Evolutionary conservation across 1,284 basidiomycete species (phyloP).

Genomic region (Apiotrichum sp.): DNA sequence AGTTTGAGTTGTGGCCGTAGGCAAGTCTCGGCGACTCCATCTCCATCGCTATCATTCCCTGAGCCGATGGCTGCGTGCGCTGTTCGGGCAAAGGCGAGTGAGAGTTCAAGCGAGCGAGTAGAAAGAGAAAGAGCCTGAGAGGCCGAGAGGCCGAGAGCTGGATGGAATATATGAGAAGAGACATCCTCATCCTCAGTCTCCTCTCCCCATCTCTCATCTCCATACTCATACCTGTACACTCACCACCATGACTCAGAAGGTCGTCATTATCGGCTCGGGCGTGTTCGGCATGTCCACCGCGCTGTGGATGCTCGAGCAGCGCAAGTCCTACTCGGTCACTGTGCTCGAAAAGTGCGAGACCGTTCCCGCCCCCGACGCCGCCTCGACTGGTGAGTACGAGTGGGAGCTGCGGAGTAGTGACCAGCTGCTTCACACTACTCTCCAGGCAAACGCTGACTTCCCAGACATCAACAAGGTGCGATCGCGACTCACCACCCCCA

Average conservation of each 20-base stretch:
- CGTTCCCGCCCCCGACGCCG: slow-evolving; percentile 46
- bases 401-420: no score
- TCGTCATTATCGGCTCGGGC: slow-evolving; percentile 20
- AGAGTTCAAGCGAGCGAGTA: no score
- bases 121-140: no score
- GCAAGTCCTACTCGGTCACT: slow-evolving; percentile 37
- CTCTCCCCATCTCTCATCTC: background rate
- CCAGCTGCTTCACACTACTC: no score
- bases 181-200: no score
- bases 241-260: slow-evolving; percentile 16
- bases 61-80: background rate
- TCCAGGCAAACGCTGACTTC: no score
- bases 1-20: background rate
- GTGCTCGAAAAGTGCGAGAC: slow-evolving; percentile 42
- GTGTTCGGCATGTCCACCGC: slow-evolving; percentile 47
- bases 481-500: no score
- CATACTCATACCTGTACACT: background rate
- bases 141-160: no score
- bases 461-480: slow-evolving; percentile 40
- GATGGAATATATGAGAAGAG: background rate
- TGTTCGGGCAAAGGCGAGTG: no score
- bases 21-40: slow-evolving; percentile 1
- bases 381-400: slow-evolving; percentile 38
- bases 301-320: slow-evolving; percentile 43
- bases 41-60: background rate